Evolutionary conservation across 257 asterid species (phyloP).

Genomic region (Craterostigma plantagineum): DNA sequence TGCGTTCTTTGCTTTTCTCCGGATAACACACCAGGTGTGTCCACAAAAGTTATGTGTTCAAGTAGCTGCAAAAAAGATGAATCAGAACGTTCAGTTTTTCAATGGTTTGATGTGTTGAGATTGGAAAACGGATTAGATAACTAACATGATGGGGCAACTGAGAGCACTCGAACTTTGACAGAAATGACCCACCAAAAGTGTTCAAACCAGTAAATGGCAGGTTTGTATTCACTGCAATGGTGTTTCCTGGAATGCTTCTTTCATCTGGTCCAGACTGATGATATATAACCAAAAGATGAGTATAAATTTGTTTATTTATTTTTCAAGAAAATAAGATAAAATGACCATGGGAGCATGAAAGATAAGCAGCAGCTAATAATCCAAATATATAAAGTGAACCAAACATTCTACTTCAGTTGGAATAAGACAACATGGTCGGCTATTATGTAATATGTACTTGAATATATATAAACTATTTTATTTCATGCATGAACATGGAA

Average conservation of each 20-base stretch:
- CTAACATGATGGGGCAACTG: conserved; percentile 97
- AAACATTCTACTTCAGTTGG: too few relatives aligned
- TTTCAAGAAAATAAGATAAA: too few relatives aligned
- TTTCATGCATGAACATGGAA: too few relatives aligned
- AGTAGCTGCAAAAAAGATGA: conserved; percentile 46
- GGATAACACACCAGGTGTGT: conserved; percentile 94
- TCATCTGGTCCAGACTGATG: conserved; percentile 95
- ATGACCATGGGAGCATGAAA: conserved; percentile 2
- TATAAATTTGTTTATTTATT: conserved; percentile 3
- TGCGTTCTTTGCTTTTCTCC: conserved; percentile 94
- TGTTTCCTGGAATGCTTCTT: conserved; percentile 94
- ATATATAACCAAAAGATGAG: neutral
- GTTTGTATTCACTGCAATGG: conserved; percentile 78
- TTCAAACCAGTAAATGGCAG: conserved; percentile 73
- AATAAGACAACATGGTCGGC: too few relatives aligned
- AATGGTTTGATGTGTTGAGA: neutral
- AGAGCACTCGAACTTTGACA: conserved; percentile 91
- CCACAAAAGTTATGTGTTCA: conserved; percentile 79
- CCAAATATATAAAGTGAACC: too few relatives aligned
- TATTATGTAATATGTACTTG: too few relatives aligned
- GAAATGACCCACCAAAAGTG: conserved; percentile 74
- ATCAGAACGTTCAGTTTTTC: neutral
- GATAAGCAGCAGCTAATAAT: neutral
- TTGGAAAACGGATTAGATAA: conserved; percentile 6
- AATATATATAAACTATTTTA: too few relatives aligned